phyloP scores from a whole-genome alignment of 495 filamentous ascomycete species.

The Durotheca rogersii region DNA sequence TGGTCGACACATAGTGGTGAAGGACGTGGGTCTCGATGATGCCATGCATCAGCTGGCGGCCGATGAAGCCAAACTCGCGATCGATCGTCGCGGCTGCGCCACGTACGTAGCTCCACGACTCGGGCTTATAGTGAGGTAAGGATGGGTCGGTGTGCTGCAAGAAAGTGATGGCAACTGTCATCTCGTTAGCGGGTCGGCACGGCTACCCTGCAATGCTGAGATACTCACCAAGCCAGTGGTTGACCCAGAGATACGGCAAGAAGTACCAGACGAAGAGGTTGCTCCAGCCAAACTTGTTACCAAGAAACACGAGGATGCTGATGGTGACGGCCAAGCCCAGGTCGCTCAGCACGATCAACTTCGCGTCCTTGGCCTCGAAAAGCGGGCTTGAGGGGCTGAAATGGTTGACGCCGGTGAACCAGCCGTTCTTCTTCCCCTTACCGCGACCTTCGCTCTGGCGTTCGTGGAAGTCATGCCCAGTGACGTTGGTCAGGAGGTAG shows the following conservation, averaged over 20 bases:
- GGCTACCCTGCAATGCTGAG: too few species aligned
- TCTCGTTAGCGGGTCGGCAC: constrained; percentile 41
- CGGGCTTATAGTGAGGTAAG: constrained; percentile 77
- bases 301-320: constrained; percentile 54
- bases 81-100: constrained; percentile 87
- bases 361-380: constrained; percentile 86
- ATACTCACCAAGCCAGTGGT: constrained; percentile 87
- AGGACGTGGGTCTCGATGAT: constrained; percentile 92
- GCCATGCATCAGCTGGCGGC: constrained; percentile 81
- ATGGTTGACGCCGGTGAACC: constrained; percentile 83
- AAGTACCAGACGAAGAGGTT: constrained; percentile 94
- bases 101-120: constrained; percentile 80
- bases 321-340: constrained; percentile 66
- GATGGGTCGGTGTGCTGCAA: constrained; percentile 87
- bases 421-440: constrained; percentile 85
- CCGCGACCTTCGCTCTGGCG: constrained; percentile 82
- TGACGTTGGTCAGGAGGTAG: constrained; percentile 85
- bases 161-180: constrained; percentile 77
- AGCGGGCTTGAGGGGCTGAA: constrained; percentile 85
- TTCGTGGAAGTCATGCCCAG: constrained; percentile 91
- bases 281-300: constrained; percentile 74
- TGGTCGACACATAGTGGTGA: constrained; percentile 82
- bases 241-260: constrained; percentile 94
- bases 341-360: constrained; percentile 81
- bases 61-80: constrained; percentile 86